phyloP scores from a whole-genome alignment of 805 yeast species.

The Dipodascopsis tothii region DNA sequence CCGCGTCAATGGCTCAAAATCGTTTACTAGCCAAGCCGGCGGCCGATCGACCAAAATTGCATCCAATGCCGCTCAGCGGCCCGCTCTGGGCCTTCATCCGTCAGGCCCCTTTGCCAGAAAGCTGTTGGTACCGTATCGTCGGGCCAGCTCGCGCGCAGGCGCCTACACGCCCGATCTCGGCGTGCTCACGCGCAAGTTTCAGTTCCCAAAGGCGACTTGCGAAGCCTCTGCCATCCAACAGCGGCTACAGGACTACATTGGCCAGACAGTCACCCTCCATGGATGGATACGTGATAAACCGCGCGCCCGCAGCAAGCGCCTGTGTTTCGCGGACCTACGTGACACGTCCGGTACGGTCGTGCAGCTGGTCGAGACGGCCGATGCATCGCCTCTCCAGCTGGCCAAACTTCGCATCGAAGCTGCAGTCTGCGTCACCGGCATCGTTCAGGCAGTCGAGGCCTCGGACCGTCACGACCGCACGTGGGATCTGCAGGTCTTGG shows the following conservation, averaged over 20 bases:
- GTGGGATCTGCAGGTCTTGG: conserved; percentile 54
- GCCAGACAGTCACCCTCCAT: conserved; percentile 41
- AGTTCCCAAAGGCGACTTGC: conserved; percentile 19
- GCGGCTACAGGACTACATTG: not conserved
- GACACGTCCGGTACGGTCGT: conserved; percentile 58
- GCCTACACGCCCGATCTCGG: not conserved
- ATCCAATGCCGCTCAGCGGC: too few relatives aligned
- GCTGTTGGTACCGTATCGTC: too few relatives aligned
- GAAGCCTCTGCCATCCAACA: conserved; percentile 3
- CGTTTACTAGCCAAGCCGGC: too few relatives aligned
- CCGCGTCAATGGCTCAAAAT: too few relatives aligned
- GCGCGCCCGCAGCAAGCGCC: conserved; percentile 52
- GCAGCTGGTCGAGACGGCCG: conserved; percentile 46
- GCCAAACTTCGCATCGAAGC: conserved; percentile 63
- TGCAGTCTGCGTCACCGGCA: conserved; percentile 60
- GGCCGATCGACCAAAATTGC: too few relatives aligned
- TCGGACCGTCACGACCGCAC: conserved; percentile 19
- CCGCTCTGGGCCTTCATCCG: not conserved
- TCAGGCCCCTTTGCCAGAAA: too few relatives aligned
- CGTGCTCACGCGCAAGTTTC: too few relatives aligned
- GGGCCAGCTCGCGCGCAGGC: too few relatives aligned
- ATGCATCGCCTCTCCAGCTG: conserved; percentile 30
- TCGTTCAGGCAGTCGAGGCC: conserved; percentile 34
- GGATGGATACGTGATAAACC: conserved; percentile 86
- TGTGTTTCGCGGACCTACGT: conserved; percentile 67